These are phyloP conservation scores for Balamuthia mandrillaris DNA, from an alignment of 208 protist genomes.

Conservation along the genomic window DNA sequence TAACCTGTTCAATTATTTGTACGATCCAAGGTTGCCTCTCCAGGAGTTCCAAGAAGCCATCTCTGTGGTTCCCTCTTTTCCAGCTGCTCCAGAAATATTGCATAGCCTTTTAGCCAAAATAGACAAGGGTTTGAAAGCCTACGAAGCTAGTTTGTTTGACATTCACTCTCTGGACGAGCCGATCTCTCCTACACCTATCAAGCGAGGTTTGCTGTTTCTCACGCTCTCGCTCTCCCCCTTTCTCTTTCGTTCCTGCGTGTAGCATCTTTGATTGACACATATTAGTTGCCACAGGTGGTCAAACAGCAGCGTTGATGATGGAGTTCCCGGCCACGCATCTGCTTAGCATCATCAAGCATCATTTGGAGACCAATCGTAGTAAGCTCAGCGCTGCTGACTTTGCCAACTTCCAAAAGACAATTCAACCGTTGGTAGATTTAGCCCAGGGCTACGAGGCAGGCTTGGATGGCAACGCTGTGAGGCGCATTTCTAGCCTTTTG, in stretches of 20 bases:
- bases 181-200: too few relatives aligned
- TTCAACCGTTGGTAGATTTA: conserved; percentile 28
- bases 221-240: too few relatives aligned
- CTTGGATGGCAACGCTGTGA: neutral
- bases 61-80: neutral
- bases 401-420: neutral
- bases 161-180: too few relatives aligned
- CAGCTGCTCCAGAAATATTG: neutral
- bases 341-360: neutral
- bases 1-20: neutral
- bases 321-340: neutral
- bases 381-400: neutral
- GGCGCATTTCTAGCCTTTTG: conserved; percentile 56
- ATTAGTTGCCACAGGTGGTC: too few relatives aligned
- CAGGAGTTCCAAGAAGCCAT: neutral
- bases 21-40: neutral
- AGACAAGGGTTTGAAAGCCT: too few relatives aligned
- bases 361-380: too few relatives aligned
- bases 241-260: too few relatives aligned
- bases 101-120: too few relatives aligned
- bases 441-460: conserved; percentile 30
- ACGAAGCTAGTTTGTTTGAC: too few relatives aligned
- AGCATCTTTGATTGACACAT: too few relatives aligned
- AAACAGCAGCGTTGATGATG: too few relatives aligned
- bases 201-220: too few relatives aligned